Base-by-base conservation (phyloP, 2,329 filamentous ascomycete species). In the Rachicladosporium sp. region DNA sequence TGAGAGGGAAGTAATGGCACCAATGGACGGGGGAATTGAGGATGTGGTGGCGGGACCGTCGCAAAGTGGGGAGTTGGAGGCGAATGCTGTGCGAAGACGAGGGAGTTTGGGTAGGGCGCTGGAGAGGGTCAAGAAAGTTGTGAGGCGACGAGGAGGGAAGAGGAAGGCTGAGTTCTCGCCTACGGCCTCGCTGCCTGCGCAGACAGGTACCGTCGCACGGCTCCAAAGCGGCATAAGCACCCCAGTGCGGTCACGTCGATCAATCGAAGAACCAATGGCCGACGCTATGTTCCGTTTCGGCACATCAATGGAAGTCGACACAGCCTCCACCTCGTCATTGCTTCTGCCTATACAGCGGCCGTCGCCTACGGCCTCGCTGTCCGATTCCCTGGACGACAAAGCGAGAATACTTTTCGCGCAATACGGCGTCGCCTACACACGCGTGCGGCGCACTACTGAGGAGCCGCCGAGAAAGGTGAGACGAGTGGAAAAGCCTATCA, bases 401-500 rank as follows among this genome's bases (percentile, higher is more conserved):
- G 60, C 61, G 30, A 58, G 56, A 33, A 52, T 55, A 3, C 55
- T 67, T 4, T 67, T 66, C 41, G 59, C 57, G 33, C 64, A 62
- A 40, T 64, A 67, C 35, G 62, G 63, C 21, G 51, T 66, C 41
- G 55, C 58, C 2, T 59, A 52, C 39, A 27, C 45, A 7, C 45
- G 43, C 12, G 38, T 38, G 23, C 43, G 42, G 36, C 41, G 37
- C 5, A 23, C 44, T 27, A 32, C 40, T 9, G 37, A 44, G 23
- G 48, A 49, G 34, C 48, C 48, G 29, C 48, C 51, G 1, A 43
- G 38, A n/a, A 55, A 54, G 42, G 46, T 50, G 13, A 41, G 50
- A 42, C 52, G 53, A 21, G 50, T 56, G 4, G 53, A 56, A 35
- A 86, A 83, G 65, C 73, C 80, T 9, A 82, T 86, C 48, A 77